These are phyloP conservation scores for Fusarium fracticaudum DNA, from an alignment of 2,329 filamentous ascomycete genomes.

Conservation along the genomic window DNA sequence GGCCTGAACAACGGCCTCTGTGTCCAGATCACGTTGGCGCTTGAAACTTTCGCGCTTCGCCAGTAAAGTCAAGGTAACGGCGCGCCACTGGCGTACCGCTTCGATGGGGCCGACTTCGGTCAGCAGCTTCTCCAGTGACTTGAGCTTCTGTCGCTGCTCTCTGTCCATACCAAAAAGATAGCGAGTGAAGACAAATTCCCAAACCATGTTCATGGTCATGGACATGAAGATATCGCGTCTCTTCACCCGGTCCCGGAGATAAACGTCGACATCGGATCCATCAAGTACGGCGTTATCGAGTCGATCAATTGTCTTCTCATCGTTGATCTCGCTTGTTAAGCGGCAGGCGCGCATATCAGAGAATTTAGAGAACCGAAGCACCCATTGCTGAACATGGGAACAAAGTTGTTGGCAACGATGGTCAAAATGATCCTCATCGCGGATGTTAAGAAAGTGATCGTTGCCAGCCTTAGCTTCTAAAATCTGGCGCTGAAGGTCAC, in stretches of 20 bases:
- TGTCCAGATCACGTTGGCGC: slow-evolving; percentile 86
- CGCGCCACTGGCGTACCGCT: slow-evolving; percentile 97
- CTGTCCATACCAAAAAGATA: slow-evolving; percentile 99
- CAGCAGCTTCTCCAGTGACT: slow-evolving; percentile 91
- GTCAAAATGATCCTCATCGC: slow-evolving; percentile 96
- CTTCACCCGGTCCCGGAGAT: slow-evolving; percentile 86
- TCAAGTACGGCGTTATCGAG: slow-evolving; percentile 95
- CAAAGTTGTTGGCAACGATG: slow-evolving; percentile 93
- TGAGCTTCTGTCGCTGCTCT: slow-evolving; percentile 97
- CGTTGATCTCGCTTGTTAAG: slow-evolving; percentile 82
- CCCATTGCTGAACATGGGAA: slow-evolving; percentile 97
- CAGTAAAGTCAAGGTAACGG: slow-evolving; percentile 90
- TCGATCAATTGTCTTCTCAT: slow-evolving; percentile 92
- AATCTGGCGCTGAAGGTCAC: slow-evolving; percentile 62
- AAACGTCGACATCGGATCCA: slow-evolving; percentile 89
- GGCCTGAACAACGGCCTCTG: slow-evolving; percentile 90
- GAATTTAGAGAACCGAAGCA: slow-evolving; percentile 96
- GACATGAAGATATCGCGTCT: slow-evolving; percentile 98
- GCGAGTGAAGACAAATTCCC: slow-evolving; percentile 97
- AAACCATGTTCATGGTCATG: slow-evolving; percentile 98
- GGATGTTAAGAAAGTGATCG: slow-evolving; percentile 77
- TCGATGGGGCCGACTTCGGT: slow-evolving; percentile 85
- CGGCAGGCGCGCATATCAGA: slow-evolving; percentile 92
- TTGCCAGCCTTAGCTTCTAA: slow-evolving; percentile 68
- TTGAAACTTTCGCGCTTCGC: slow-evolving; percentile 83